Evolutionary conservation across 225 moss, liverwort and hornwort genomes (phyloP), one percentile per base, ranked within the genome.

Genomic region (Takakia lepidozioides): DNA sequence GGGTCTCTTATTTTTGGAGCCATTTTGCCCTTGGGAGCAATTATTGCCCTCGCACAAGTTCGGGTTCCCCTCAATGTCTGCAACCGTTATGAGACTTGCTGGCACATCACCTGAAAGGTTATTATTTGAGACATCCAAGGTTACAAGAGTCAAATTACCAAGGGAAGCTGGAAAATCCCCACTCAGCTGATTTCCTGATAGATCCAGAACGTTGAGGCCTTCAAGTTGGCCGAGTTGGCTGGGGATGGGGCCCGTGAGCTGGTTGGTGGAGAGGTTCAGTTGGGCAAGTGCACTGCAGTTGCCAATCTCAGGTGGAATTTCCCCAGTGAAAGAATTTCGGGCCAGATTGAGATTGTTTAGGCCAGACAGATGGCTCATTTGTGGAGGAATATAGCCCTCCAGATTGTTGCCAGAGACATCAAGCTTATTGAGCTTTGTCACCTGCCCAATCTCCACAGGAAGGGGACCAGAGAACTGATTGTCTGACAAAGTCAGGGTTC

Each of bases 231-330:
- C 71, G 2, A 69, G 10, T 27, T 57, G 51, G 0, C 20, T 29
- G 2, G 81, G 76, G n/a, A 81, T 65, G 60, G 20, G 27, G 6
- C 81, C 81, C 1, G 69, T 41, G 56, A 81, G 47, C 25, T 36
- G 26, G 27, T 81, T 81, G 2, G 34, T 15, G 2, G 68, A 54
- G 2, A 76, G 68, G 15, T 28, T 3, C 4, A 55, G 19, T n/a
- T 25, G 25, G 2, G 17, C 19, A 1, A 55, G 38, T 4, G 3
- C 0, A 29, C 1, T 27, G 41, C 55, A 55, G 8, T 27, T 26
- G 37, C 48, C 30, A 8, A 49, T 10, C 10, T 27, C 29, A 3
- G 27, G 15, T 5, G 60, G 60, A 22, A 60, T 50, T 10, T 10
- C 18, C 8, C 39, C 60, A 27, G 16, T 50, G 42, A 60, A 60